Evolutionary conservation across 495 filamentous ascomycete genomes (phyloP).

Genomic region (Rostrohypoxylon terebratum): DNA sequence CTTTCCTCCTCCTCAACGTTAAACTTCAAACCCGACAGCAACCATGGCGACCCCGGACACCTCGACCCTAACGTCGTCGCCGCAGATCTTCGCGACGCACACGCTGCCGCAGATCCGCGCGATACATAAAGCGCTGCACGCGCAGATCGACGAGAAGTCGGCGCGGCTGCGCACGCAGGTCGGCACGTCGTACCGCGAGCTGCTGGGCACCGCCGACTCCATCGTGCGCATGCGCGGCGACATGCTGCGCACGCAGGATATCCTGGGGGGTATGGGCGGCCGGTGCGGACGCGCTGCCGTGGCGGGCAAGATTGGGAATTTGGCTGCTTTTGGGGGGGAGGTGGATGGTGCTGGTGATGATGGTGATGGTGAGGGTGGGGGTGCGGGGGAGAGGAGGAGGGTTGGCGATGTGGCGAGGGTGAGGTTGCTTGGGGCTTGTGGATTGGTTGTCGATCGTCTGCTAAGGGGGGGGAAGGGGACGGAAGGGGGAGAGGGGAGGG

Average conservation of each 20-base stretch:
- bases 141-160: constrained; percentile 78
- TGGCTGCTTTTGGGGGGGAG: constrained; percentile 49
- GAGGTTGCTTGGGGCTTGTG: constrained; percentile 57
- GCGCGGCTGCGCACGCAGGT: constrained; percentile 90
- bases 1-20: no score
- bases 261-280: constrained; percentile 76
- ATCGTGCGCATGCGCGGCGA: constrained; percentile 89
- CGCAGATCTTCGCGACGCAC: constrained; percentile 79
- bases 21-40: background rate
- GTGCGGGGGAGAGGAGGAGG: background rate
- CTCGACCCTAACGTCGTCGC: constrained; percentile 69
- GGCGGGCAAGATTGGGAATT: constrained; percentile 72
- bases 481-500: constrained; percentile 43
- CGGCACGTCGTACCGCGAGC: constrained; percentile 91
- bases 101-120: constrained; percentile 73
- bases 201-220: constrained; percentile 90
- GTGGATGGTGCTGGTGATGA: no score
- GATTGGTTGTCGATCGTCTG: constrained; percentile 60
- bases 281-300: constrained; percentile 81
- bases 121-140: constrained; percentile 66
- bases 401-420: constrained; percentile 46
- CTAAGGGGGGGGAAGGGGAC: constrained; percentile 50
- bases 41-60: constrained; percentile 56
- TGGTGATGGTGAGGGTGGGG: background rate
- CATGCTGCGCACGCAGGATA: constrained; percentile 77